These are phyloP conservation scores for Tricholoma saponaceum DNA, from an alignment of 768 basidiomycete species.

Conservation along the genomic window DNA sequence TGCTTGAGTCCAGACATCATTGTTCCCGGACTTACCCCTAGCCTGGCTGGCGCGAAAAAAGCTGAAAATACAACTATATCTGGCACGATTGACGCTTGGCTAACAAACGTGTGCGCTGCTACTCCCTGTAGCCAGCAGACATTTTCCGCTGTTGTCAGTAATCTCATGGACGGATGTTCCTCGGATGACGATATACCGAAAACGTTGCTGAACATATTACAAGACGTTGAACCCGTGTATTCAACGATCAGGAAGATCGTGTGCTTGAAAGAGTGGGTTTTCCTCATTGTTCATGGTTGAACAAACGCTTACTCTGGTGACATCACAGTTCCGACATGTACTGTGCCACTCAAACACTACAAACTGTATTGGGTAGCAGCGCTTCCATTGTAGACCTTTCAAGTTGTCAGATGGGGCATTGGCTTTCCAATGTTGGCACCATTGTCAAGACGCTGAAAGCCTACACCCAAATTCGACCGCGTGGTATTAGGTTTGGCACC, in stretches of 20 bases:
- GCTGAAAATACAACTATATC: not conserved
- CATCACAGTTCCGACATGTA: conserved; percentile 6
- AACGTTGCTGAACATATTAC: not conserved
- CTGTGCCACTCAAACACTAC: conserved; percentile 5
- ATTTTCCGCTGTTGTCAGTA: not conserved
- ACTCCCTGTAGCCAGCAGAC: not conserved
- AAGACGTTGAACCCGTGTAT: not conserved
- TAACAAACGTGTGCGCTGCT: not conserved
- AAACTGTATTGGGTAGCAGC: not conserved
- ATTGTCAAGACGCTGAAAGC: conserved; percentile 5
- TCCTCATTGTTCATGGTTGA: not conserved
- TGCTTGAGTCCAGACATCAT: conserved; percentile 6
- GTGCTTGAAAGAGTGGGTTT: not conserved
- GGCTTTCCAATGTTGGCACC: conserved; percentile 2
- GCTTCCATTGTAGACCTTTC: not conserved
- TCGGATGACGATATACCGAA: not conserved
- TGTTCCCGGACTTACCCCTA: conserved; percentile 1
- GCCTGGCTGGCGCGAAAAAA: conserved; percentile 1
- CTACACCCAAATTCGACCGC: not conserved
- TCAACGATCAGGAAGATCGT: not conserved
- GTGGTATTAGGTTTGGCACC: not conserved
- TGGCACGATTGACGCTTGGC: not conserved
- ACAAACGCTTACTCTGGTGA: not conserved
- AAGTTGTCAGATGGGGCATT: not conserved
- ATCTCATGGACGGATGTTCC: not conserved